phyloP scores from a whole-genome alignment of 176 grass and related monocot genomes.

The Cymbopogon citratus region DNA sequence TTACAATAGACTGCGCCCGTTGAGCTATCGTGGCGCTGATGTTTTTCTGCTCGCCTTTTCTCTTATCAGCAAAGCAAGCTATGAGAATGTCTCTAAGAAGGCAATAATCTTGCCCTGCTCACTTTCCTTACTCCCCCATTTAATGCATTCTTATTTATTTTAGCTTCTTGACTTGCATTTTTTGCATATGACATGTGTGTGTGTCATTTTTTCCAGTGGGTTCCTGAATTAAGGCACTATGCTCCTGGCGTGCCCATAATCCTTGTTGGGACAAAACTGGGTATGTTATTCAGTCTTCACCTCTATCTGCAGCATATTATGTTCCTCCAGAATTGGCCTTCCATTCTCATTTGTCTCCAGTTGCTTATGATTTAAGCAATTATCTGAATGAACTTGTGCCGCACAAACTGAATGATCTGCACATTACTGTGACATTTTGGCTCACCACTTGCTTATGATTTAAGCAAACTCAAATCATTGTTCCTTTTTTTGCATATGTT shows the following conservation, averaged over 20 bases:
- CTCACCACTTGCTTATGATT: not conserved
- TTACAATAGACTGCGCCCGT: slow-evolving; percentile 66
- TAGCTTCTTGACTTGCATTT: not conserved
- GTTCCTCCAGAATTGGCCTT: not conserved
- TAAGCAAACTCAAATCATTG: not conserved
- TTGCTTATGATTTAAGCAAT: not conserved
- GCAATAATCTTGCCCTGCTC: slow-evolving; percentile 24
- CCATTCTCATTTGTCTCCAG: not conserved
- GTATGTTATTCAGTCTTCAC: slow-evolving; percentile 44
- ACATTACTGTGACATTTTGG: not conserved
- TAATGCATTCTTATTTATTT: too few relatives aligned
- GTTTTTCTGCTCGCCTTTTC: slow-evolving; percentile 79
- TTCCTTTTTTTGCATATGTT: not conserved
- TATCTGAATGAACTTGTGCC: not conserved
- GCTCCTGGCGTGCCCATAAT: slow-evolving; percentile 74
- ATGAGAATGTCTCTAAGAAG: slow-evolving; percentile 82
- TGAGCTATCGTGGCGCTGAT: slow-evolving; percentile 75
- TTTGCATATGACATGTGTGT: not conserved
- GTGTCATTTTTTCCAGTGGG: slow-evolving; percentile 48
- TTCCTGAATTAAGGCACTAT: slow-evolving; percentile 75
- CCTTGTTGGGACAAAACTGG: slow-evolving; percentile 76
- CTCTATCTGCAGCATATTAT: not conserved
- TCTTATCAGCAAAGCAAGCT: slow-evolving; percentile 76
- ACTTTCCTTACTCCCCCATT: not conserved
- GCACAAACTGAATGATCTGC: not conserved